Conservation (phyloP, 73 alveolate species). For the Effrenium voratum region DNA sequence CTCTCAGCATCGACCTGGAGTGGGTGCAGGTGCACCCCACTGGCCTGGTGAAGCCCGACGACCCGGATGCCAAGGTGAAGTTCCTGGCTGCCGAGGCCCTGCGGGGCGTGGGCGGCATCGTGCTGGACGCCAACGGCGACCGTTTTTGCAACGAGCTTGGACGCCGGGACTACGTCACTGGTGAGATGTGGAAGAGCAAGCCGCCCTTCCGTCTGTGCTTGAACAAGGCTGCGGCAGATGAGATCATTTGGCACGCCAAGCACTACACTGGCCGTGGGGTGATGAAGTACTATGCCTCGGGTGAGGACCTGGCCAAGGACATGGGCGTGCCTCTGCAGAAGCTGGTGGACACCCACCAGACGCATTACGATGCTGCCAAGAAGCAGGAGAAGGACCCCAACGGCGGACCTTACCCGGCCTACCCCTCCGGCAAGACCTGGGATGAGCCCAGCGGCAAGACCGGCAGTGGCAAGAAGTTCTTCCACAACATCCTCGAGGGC, state of each 20-base stretch:
- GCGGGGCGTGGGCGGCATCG: constrained; percentile 96
- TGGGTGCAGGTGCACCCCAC: constrained; percentile 96
- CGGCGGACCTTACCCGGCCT: constrained; percentile 40
- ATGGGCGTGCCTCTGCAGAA: constrained; percentile 39
- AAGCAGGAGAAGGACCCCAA: constrained; percentile 86
- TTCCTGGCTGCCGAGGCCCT: constrained; percentile 96
- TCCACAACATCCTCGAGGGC: constrained; percentile 79
- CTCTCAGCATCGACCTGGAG: constrained; percentile 94
- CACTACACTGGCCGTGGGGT: constrained; percentile 87
- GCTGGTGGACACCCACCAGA: constrained; percentile 57
- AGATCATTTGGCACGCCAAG: constrained; percentile 81
- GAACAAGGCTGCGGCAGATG: constrained; percentile 25
- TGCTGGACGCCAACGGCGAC: constrained; percentile 95
- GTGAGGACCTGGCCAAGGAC: constrained; percentile 64
- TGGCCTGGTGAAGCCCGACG: constrained; percentile 95
- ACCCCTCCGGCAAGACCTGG: constrained; percentile 74
- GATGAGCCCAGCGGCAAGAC: constrained; percentile 81
- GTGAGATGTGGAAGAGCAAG: constrained; percentile 95
- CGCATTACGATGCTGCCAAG: constrained; percentile 62
- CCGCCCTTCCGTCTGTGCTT: constrained; percentile 84
- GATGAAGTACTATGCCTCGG: constrained; percentile 52
- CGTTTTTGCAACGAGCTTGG: constrained; percentile 96
- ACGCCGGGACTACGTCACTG: constrained; percentile 94
- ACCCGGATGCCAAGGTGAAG: constrained; percentile 95
- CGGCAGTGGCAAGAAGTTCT: constrained; percentile 58